Evolutionary conservation across 2,329 filamentous ascomycete species (phyloP).

Genomic region (Hypoxylon sp.): DNA sequence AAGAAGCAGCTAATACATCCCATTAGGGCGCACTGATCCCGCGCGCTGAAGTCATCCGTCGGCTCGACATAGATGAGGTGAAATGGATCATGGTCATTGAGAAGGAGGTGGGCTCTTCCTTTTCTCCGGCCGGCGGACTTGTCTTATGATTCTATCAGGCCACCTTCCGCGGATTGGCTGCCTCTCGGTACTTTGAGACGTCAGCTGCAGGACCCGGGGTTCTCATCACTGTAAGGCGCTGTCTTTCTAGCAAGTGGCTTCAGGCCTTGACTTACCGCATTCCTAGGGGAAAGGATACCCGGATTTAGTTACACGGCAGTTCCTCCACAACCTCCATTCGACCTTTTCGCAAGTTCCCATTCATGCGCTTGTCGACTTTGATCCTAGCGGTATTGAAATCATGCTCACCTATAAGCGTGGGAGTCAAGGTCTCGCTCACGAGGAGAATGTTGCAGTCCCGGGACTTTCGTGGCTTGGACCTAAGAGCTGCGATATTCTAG

Average conservation of each 20-base stretch:
- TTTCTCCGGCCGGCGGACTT: background rate
- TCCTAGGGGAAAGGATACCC: constrained; percentile 83
- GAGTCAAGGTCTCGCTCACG: constrained; percentile 72
- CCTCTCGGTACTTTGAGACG: constrained; percentile 65
- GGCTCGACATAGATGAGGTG: constrained; percentile 62
- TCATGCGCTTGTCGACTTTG: constrained; percentile 77
- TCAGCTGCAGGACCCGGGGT: constrained; percentile 68
- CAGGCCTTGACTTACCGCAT: constrained; percentile 13
- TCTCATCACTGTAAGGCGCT: constrained; percentile 71
- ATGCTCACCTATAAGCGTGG: constrained; percentile 79
- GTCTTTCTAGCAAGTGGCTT: background rate
- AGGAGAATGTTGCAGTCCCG: constrained; percentile 64
- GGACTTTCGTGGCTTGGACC: constrained; percentile 75
- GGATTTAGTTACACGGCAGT: constrained; percentile 76
- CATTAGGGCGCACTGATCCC: constrained; percentile 73
- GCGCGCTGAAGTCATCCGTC: constrained; percentile 60
- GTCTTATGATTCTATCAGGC: constrained; percentile 63
- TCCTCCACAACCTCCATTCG: constrained; percentile 68
- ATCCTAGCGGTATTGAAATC: constrained; percentile 82
- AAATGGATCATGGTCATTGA: constrained; percentile 81
- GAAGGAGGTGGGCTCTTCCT: constrained; percentile 72
- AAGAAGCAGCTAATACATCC: constrained; percentile 24
- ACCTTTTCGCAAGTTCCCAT: constrained; percentile 66
- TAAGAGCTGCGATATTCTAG: constrained; percentile 58
- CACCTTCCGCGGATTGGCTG: constrained; percentile 77